Percentiles rank a stretch among this genome's conserved stretches.
phyloP scores from a whole-genome alignment of 192 early-diverging fungal species.

The Podila verticillata region DNA sequence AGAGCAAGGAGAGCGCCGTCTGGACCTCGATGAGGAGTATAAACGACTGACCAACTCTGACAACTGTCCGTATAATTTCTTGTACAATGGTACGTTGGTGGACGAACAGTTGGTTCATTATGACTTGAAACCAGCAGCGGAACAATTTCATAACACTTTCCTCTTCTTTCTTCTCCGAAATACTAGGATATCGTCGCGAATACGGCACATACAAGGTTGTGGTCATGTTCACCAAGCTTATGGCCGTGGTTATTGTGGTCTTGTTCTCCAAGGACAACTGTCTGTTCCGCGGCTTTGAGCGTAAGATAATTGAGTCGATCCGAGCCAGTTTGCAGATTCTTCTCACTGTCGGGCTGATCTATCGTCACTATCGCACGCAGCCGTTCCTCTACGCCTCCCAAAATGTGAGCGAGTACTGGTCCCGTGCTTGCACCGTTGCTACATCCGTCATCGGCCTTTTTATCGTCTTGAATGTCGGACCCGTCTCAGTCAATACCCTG shows the following conservation, averaged over 20 bases:
- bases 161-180: too few relatives aligned
- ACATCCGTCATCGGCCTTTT: constrained; percentile 65
- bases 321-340: constrained; percentile 60
- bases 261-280: constrained; percentile 72
- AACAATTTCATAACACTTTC: too few relatives aligned
- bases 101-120: not conserved
- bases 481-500: constrained; percentile 47
- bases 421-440: constrained; percentile 52
- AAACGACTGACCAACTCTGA: constrained; percentile 62
- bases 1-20: constrained; percentile 39
- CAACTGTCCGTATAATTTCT: constrained; percentile 65
- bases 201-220: constrained; percentile 65
- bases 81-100: constrained; percentile 63
- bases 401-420: constrained; percentile 61
- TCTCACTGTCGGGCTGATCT: constrained; percentile 58
- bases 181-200: constrained; percentile 46
- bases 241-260: constrained; percentile 54
- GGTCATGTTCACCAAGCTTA: constrained; percentile 65
- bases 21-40: constrained; percentile 49
- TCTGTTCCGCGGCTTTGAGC: constrained; percentile 55
- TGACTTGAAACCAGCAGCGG: not conserved
- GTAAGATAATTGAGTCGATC: constrained; percentile 58
- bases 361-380: constrained; percentile 63
- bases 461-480: constrained; percentile 55
- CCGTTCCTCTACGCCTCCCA: constrained; percentile 68